Base-by-base conservation (phyloP, 192 early-diverging fungal species). In the Entophlyctis luteolus region DNA sequence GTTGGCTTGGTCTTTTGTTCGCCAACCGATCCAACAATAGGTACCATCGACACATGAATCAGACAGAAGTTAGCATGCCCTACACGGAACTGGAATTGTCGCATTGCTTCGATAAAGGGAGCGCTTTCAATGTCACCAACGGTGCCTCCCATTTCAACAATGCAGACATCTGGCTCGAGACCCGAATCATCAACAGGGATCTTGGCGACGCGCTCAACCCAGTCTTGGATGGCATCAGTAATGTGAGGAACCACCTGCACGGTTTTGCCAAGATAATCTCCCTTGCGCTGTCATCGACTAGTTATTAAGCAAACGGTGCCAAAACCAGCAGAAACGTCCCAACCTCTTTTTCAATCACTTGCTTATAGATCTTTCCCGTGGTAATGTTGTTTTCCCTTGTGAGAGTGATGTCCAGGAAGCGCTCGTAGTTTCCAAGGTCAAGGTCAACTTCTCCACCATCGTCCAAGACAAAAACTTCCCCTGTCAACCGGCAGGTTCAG, bases 1-100 rank as follows among this genome's bases (percentile, higher is more conserved):
- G 97, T 99, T 58, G 97, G 97, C 84, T 99, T 99, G 28, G 95
- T 97, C 85, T 99, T 99, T 75, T 98, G 97, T 75, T 99, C 97
- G 58, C 95, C 95, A 31, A 99, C 97, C 1, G 91, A 87, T 28
- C 97, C 97, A 36, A 99, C 92, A 16, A 98, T 89, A 29, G 97
- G 97, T 6, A 99, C 89, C 55, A 99, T 81, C 25, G 97, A 97
- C 6, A 99, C 97, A 72, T 98, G 97, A 68, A 96, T 94, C 72
- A 97, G 73, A 63, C 89, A 95, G 74, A 99, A 98, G 87, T 99
- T 99, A 59, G 94, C 93, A 75, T 90, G 88, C 16, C 97, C 97
- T 25, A 99, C 97, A 68, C 95, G 90, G 86, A 97, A 98, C 77
- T 99, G 97, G 87, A 99, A 99, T 78, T 99, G 96, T 60, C 96